Evolutionary conservation across 208 protist species (phyloP), one percentile per base, ranked within the genome.

Genomic region (Angomonas deanei): DNA sequence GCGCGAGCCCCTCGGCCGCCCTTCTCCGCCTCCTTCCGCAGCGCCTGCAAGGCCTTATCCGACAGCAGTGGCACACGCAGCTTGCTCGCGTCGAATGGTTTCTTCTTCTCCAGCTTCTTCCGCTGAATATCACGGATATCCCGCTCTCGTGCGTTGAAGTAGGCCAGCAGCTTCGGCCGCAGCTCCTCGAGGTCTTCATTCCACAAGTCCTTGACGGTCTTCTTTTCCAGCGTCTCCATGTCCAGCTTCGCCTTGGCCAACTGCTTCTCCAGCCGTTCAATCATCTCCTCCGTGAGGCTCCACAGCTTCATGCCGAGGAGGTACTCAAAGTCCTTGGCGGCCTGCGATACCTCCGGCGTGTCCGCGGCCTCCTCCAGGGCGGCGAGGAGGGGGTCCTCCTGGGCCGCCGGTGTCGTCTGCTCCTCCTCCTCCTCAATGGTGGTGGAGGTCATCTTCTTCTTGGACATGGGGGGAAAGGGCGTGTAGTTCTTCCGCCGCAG

Each of bases 291-390:
- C 27, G 98, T 99, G 23, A 99, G 79, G 54, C 58, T 94, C 97
- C 94, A 99, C 38, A 99, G 68, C 61, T 96, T 90, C 97, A 99
- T 99, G 36, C 79, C 84, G 1, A 99, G 88, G 17, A 99, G 88
- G 81, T 99, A 99, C 79, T 99, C 94, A 80, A 99, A 99, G 55
- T 92, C 97, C 13, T 78, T 74, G 30, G 75, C 73, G 4, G 80
- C 87, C 8, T 76, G 74, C 36, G 71, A 64, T 59, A 88, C 56
- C 75, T 94, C 84, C 8, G 85, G 80, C 17, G 68, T 55, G 5
- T 86, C 81, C 2, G 46, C 57, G 10, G 48, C 77, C 30, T 78
- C 70, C 13, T 61, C 60, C 19, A 30, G 69, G 1, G 57, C 64
- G 2, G 66, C 56, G 34, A 82, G 66, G 47, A 77, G 48, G 17